These are phyloP conservation scores for Penicillium concentricum DNA, from an alignment of 2,329 filamentous ascomycete species.

Conservation along the genomic window DNA sequence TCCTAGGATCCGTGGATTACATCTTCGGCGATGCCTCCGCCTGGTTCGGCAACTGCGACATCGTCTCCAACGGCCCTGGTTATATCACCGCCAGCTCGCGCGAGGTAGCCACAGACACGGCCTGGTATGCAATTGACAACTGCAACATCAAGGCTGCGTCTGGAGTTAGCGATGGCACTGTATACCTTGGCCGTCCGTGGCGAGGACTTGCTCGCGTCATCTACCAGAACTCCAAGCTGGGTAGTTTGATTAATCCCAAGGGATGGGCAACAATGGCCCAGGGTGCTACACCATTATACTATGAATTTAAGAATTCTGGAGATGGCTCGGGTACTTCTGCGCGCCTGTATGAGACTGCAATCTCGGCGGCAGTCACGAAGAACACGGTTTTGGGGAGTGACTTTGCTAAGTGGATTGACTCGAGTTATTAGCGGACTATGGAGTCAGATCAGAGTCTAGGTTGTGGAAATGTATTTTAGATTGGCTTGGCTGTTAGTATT, in stretches of 20 bases:
- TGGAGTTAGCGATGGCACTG: conserved; percentile 18
- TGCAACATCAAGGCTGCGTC: conserved; percentile 26
- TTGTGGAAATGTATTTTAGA: background rate
- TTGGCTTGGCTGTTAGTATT: background rate
- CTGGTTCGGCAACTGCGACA: conserved; percentile 33
- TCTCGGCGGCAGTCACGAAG: conserved; percentile 27
- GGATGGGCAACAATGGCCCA: conserved; percentile 36
- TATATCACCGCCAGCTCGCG: conserved; percentile 35
- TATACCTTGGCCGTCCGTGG: conserved; percentile 38
- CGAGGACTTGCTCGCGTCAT: conserved; percentile 35
- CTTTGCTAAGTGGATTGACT: conserved; percentile 22
- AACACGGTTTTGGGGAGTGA: conserved; percentile 25
- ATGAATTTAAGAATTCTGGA: conserved; percentile 31
- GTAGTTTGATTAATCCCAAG: conserved; percentile 30
- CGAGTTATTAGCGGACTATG: conserved; percentile 2
- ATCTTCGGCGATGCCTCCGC: conserved; percentile 36
- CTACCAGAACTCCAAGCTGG: conserved; percentile 31
- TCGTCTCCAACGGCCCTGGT: conserved; percentile 33
- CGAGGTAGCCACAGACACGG: conserved; percentile 20
- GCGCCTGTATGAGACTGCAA: conserved; percentile 22
- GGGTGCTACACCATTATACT: conserved; percentile 31
- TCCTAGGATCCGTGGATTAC: conserved; percentile 34
- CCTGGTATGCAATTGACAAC: conserved; percentile 35
- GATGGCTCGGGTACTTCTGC: conserved; percentile 23
- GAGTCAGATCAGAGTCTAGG: too few relatives aligned